phyloP scores from a whole-genome alignment of 345 rosid genomes.

The Eucalyptus globulus region DNA sequence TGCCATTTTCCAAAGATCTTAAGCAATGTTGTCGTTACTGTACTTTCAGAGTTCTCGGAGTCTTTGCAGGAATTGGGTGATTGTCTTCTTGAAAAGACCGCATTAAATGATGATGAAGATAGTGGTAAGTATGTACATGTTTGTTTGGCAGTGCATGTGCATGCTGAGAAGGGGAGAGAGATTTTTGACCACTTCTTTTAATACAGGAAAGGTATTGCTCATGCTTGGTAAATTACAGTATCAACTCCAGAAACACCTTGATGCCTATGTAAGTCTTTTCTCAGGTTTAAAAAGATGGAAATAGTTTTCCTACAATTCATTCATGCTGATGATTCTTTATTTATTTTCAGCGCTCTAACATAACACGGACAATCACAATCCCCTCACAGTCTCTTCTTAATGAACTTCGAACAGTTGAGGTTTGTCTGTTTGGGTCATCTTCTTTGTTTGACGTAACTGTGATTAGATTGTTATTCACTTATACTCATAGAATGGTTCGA shows the following conservation, averaged over 20 bases:
- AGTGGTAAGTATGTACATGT: conserved; percentile 45
- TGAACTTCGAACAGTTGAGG: conserved; percentile 97
- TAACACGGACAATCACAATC: conserved; percentile 67
- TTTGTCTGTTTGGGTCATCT: conserved; percentile 20
- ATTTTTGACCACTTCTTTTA: neutral
- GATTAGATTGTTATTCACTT: neutral
- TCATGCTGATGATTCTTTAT: neutral
- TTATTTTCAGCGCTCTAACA: conserved; percentile 70
- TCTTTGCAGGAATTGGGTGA: conserved; percentile 82
- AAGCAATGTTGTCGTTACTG: neutral
- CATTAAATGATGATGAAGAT: conserved; percentile 77
- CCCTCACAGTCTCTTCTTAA: conserved; percentile 96
- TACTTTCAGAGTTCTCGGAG: conserved; percentile 83
- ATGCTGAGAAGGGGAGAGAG: neutral
- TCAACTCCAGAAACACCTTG: conserved; percentile 77
- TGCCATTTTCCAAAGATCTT: neutral
- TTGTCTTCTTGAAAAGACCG: conserved; percentile 74
- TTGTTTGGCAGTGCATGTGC: neutral
- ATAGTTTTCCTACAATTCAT: neutral
- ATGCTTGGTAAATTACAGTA: conserved; percentile 89
- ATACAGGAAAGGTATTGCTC: conserved; percentile 63
- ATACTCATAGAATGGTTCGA: neutral
- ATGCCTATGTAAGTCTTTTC: conserved; percentile 65
- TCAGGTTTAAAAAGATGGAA: neutral
- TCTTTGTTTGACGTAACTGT: neutral